Percentiles rank a stretch among this genome's conserved stretches.
phyloP scores from a whole-genome alignment of 305 asterid species.

The Plantago coronopus region DNA sequence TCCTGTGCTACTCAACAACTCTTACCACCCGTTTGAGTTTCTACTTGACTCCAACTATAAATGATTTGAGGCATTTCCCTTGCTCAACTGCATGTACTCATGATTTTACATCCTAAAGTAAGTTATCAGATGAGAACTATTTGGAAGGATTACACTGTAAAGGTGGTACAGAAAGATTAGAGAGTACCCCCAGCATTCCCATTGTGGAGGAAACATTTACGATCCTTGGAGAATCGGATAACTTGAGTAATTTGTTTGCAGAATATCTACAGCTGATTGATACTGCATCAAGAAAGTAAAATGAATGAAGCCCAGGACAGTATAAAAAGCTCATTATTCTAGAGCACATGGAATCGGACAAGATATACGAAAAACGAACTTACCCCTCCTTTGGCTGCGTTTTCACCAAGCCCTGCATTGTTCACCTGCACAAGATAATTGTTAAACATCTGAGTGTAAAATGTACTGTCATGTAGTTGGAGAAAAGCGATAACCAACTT shows the following conservation, averaged over 20 bases:
- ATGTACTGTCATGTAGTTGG: background rate
- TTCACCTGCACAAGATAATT: constrained; percentile 31
- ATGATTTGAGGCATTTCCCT: background rate
- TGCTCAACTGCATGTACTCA: background rate
- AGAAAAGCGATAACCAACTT: background rate
- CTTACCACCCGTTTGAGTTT: background rate
- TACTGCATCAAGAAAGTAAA: constrained; percentile 29
- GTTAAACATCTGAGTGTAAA: background rate
- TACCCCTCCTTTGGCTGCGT: constrained; percentile 22
- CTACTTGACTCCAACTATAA: background rate
- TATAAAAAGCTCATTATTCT: background rate
- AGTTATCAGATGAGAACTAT: background rate
- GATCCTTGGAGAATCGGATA: constrained; percentile 52
- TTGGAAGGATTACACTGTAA: too few relatives aligned
- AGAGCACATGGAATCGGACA: background rate
- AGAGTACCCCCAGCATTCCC: constrained; percentile 42
- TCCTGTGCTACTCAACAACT: too few relatives aligned
- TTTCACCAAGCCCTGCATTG: constrained; percentile 39
- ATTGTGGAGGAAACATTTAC: constrained; percentile 53
- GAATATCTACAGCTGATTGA: constrained; percentile 46
- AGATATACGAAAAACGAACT: background rate
- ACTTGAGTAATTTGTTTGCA: constrained; percentile 46
- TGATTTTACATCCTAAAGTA: background rate
- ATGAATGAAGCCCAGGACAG: background rate
- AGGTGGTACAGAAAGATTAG: background rate